Evolutionary conservation across 257 asterid genomes (phyloP).

Genomic region (Solanum megistacrolobum): DNA sequence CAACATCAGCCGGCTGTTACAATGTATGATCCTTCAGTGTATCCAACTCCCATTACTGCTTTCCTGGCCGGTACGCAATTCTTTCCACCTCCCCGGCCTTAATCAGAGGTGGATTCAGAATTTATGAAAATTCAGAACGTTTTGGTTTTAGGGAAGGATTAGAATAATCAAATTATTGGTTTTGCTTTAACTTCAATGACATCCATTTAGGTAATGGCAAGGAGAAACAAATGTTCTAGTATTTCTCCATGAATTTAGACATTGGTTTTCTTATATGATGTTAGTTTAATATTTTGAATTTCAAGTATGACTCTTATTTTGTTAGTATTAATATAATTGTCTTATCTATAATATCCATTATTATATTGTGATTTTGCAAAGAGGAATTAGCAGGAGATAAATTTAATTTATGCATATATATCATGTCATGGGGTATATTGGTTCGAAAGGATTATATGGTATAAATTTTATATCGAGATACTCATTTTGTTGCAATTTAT

Average conservation of each 20-base stretch:
- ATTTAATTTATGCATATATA: neutral
- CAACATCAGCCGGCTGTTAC: slow-evolving; percentile 1
- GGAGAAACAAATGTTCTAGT: neutral
- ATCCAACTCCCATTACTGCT: slow-evolving; percentile 41
- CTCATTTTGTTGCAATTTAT: neutral
- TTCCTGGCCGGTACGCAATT: slow-evolving; percentile 87
- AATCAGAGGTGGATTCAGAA: neutral
- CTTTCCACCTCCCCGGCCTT: slow-evolving; percentile 73
- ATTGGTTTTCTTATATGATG: neutral
- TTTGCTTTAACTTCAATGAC: neutral
- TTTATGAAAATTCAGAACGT: neutral
- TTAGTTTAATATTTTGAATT: slow-evolving; percentile 15
- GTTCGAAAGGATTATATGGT: neutral
- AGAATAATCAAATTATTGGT: neutral
- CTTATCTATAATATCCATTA: neutral
- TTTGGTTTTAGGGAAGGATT: neutral
- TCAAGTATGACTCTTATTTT: slow-evolving; percentile 18
- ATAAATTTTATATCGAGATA: neutral
- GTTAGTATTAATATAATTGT: neutral
- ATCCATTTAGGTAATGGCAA: neutral
- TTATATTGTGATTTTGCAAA: neutral
- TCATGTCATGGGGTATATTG: neutral
- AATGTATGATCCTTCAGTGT: slow-evolving; percentile 52
- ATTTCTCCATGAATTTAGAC: neutral
- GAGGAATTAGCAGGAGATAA: neutral